Percentiles rank a stretch among this genome's conserved stretches.
These are phyloP conservation scores for Entomophthora muscae DNA, from an alignment of 371 early-diverging fungal genomes.

Conservation along the genomic window DNA sequence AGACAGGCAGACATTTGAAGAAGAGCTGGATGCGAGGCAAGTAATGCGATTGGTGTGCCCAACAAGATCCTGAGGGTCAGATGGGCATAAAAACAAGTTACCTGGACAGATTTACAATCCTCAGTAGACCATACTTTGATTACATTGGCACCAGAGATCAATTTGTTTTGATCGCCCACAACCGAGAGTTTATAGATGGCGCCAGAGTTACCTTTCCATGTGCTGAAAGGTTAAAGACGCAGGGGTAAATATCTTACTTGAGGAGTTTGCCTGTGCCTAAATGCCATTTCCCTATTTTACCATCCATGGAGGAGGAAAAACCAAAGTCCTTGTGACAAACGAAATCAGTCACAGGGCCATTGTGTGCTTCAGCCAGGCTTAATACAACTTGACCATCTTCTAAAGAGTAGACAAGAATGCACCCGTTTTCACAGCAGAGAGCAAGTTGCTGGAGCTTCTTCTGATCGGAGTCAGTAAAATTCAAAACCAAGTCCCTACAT, in stretches of 20 bases:
- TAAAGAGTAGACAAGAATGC: constrained; percentile 2
- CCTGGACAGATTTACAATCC: not conserved
- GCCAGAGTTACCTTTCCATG: not conserved
- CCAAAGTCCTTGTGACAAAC: not conserved
- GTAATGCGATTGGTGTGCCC: not conserved
- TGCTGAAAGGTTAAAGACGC: not conserved
- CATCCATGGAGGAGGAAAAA: not conserved
- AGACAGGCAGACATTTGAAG: not conserved
- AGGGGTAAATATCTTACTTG: not conserved
- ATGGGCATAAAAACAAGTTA: not conserved
- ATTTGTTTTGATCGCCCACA: not conserved
- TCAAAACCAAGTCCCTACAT: not conserved
- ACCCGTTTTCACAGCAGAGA: not conserved
- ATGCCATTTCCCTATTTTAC: not conserved
- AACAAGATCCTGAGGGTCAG: not conserved
- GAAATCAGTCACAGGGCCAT: constrained; percentile 3
- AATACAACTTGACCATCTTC: not conserved
- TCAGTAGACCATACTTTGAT: constrained; percentile 7
- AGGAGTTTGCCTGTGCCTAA: not conserved
- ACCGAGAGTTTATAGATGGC: not conserved
- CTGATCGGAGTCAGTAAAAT: not conserved
- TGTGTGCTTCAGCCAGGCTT: constrained; percentile 1
- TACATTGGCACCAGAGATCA: constrained; percentile 1
- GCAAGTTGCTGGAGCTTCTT: constrained; percentile 1
- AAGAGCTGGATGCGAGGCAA: not conserved